Evolutionary conservation across 108 stramenopile species (phyloP), one percentile per base, ranked within the genome.

Genomic region (Skeletonema costatum): DNA sequence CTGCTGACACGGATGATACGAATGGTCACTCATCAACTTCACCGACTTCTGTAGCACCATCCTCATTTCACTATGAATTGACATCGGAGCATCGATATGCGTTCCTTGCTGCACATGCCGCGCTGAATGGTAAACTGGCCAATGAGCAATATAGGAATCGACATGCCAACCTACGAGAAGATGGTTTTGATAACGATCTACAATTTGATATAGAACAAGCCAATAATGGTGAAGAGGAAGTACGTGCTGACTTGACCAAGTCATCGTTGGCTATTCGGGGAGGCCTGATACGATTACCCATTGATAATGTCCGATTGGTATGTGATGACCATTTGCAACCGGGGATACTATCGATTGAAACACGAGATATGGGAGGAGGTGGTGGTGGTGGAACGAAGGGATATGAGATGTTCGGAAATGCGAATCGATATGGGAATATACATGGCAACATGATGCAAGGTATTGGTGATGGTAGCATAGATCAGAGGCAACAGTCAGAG

Each of bases 311-410:
- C 7, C 50, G 83, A 56, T 67, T 84, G 70, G 75, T 84, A 14
- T 75, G 74, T 66, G 83, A 79, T 72, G 35, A 60, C 0, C 51
- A 65, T n/a, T 35, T 81, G 30, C 70, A 81, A 46, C 80, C 80
- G 5, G 83, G 83, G 38, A 75, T 84, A 74, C 59, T 84, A 38
- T 79, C 68, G 29, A 70, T 80, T 42, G 83, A 82, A 59, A 76
- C 75, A 30, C 14, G 39, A 21, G 70, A 32, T 14, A 69, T 70
- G 31, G 30, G 17, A 33, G 44, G 32, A 35, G 8, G 4, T 25
- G 5, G 25, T 10, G 53, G 53, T 25, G 25, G 21, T 25, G 53
- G 53, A 56, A 56, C 53, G 5, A 21, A 56, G 21, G 53, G 53
- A 4, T 56, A 56, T 56, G 53, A 56, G 9, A 56, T 29, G 63